phyloP scores from a whole-genome alignment of 139 green algal species.

The Yamagishiella unicocca region DNA sequence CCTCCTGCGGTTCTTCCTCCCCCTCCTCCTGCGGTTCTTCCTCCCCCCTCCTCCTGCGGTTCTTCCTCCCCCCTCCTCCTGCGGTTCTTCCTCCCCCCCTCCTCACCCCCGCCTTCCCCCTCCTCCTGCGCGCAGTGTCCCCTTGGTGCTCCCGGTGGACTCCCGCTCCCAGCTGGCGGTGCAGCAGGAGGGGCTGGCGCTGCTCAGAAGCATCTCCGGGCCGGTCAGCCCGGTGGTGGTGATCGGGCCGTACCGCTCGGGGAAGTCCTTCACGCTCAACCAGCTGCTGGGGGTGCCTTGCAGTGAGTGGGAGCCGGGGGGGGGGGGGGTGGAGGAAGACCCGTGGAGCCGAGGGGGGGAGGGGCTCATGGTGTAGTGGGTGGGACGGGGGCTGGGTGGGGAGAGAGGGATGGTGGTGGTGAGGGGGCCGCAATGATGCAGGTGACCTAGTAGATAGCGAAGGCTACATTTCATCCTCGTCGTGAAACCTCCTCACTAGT shows the following conservation, averaged over 20 bases:
- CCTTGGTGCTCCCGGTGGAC: slow-evolving; percentile 80
- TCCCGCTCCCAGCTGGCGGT: slow-evolving; percentile 76
- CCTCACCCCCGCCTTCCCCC: background rate
- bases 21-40: too few species aligned
- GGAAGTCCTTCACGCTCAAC: slow-evolving; percentile 95
- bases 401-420: too few species aligned
- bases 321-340: background rate
- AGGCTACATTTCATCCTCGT: too few species aligned
- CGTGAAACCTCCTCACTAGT: too few species aligned
- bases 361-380: too few species aligned
- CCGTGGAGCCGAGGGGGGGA: background rate
- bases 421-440: too few species aligned
- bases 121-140: slow-evolving; percentile 27
- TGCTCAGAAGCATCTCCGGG: slow-evolving; percentile 70
- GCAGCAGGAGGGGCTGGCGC: slow-evolving; percentile 72
- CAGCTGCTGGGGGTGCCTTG: slow-evolving; percentile 91
- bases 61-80: background rate
- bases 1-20: too few species aligned
- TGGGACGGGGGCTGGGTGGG: too few species aligned
- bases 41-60: too few species aligned
- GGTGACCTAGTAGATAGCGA: too few species aligned
- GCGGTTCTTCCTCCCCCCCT: background rate
- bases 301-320: slow-evolving; percentile 60
- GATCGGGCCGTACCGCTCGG: slow-evolving; percentile 92
- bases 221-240: slow-evolving; percentile 83